Conservation (phyloP, 164 flowering plant genomes). For the Stephania yunnanensis region DNA sequence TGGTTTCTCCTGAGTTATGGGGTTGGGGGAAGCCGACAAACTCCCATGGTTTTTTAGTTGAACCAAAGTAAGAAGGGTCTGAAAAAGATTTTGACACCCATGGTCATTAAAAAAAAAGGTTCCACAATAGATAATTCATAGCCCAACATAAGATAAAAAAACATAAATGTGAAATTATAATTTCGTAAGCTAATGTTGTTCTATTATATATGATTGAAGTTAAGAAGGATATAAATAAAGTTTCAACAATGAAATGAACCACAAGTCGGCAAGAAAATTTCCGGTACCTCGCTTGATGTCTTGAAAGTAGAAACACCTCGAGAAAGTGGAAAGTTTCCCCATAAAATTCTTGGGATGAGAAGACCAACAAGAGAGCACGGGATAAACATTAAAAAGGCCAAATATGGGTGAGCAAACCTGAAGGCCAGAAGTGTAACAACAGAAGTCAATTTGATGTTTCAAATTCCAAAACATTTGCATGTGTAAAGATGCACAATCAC, state of each 20-base stretch:
- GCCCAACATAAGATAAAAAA: not conserved
- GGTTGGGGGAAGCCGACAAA: too few species aligned
- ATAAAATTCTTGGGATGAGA: conserved; percentile 60
- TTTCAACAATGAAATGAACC: not conserved
- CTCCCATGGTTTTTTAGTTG: too few species aligned
- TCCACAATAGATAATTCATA: not conserved
- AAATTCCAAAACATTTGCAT: not conserved
- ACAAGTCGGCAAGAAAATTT: not conserved
- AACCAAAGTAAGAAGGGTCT: too few species aligned
- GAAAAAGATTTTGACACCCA: too few species aligned
- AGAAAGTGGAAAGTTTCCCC: conserved; percentile 44
- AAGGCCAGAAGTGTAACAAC: conserved; percentile 17
- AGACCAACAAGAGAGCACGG: conserved; percentile 80
- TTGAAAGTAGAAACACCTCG: conserved; percentile 40
- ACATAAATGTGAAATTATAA: not conserved
- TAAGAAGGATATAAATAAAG: not conserved
- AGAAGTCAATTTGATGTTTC: not conserved
- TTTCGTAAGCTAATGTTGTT: not conserved
- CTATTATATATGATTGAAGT: not conserved
- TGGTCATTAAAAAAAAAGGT: too few species aligned
- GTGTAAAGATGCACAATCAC: not conserved
- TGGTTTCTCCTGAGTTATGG: too few species aligned
- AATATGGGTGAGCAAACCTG: conserved; percentile 85
- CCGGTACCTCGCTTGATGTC: conserved; percentile 50
- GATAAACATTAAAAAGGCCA: conserved; percentile 86